Base-by-base conservation (phyloP, 768 basidiomycete species). In the Boletellus emodensis region DNA sequence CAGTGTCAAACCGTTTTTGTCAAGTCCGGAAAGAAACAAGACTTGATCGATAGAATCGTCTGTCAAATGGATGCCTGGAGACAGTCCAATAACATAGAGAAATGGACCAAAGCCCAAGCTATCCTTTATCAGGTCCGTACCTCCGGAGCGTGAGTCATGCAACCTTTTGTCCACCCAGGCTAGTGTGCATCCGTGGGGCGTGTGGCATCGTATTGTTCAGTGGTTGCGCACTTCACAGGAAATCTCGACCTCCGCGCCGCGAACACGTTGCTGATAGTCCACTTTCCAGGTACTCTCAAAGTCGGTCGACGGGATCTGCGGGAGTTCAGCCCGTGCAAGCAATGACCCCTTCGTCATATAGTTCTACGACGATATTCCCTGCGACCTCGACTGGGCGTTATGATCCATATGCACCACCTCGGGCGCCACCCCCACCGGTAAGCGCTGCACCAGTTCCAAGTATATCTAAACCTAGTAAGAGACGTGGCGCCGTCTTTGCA, bases 11-110 rank as follows among this genome's bases (percentile, higher is more conserved):
- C 81, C 4, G 76, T 78, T 58, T 72, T 90, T 26, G 73, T 79
- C 47, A 90, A 88, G 68, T 77, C 87, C 11, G 90, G 90, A 24
- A 91, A 87, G 73, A 93, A 93, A 64, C 86, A 90, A 59, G 91
- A 92, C 32, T 78, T 92, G 41, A 90, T 91, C 63, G 87, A 90
- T 64, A 78, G 87, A 54, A 84, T 93, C 53, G 68, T 79, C 40
- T 57, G 59, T 8, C 72, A 76, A 54, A 68, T 92, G 58, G 83
- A 86, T 53, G 51, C 60, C 45, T 90, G 86, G 84, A 78, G 78
- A 62, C 65, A 66, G 45, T 65, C 69, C 1, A 80, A 78, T 61
- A 72, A 75, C 49, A 70, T 78, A 43, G 86, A 85, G 57, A 82
- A 78, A 63, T 91, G 85, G 82, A 66, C 72, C 51, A 86, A 79